These are phyloP conservation scores for Vitis hybrid DNA, from an alignment of 177 flowering plant genomes.

Conservation along the genomic window DNA sequence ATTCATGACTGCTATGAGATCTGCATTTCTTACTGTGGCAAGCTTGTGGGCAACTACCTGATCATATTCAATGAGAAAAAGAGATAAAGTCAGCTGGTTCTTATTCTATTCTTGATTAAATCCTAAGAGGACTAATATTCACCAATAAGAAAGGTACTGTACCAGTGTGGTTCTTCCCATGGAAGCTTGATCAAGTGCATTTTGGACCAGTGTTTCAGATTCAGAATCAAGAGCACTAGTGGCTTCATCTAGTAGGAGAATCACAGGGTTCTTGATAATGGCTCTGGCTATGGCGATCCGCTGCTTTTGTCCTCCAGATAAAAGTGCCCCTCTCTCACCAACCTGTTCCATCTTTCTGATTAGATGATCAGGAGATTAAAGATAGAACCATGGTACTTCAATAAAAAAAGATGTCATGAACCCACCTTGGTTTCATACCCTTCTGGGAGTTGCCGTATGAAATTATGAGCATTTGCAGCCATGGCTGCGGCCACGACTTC, in stretches of 20 bases:
- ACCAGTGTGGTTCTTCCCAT: slow-evolving; percentile 93
- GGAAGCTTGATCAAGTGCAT: slow-evolving; percentile 89
- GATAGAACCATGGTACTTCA: no score
- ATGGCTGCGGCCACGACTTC: slow-evolving; percentile 75
- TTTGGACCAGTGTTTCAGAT: slow-evolving; percentile 75
- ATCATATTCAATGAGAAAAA: not conserved
- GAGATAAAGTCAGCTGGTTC: not conserved
- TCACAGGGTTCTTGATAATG: slow-evolving; percentile 70
- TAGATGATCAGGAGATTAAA: no score
- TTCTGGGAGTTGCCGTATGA: slow-evolving; percentile 83
- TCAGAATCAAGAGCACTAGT: slow-evolving; percentile 95
- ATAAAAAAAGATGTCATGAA: not conserved
- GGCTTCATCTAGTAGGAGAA: slow-evolving; percentile 92
- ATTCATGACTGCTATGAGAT: slow-evolving; percentile 70
- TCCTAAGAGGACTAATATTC: no score
- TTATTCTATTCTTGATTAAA: not conserved
- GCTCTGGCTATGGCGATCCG: slow-evolving; percentile 94
- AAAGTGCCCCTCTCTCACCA: slow-evolving; percentile 76
- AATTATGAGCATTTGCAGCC: slow-evolving; percentile 93
- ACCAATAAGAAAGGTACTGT: not conserved
- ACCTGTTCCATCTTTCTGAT: slow-evolving; percentile 32
- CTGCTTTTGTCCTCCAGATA: slow-evolving; percentile 96
- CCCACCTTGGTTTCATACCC: slow-evolving; percentile 91
- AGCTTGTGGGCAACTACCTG: slow-evolving; percentile 95
- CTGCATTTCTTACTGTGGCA: slow-evolving; percentile 71